These are phyloP conservation scores for Beta lomatogona DNA, from an alignment of 179 eudicot species.

Conservation along the genomic window DNA sequence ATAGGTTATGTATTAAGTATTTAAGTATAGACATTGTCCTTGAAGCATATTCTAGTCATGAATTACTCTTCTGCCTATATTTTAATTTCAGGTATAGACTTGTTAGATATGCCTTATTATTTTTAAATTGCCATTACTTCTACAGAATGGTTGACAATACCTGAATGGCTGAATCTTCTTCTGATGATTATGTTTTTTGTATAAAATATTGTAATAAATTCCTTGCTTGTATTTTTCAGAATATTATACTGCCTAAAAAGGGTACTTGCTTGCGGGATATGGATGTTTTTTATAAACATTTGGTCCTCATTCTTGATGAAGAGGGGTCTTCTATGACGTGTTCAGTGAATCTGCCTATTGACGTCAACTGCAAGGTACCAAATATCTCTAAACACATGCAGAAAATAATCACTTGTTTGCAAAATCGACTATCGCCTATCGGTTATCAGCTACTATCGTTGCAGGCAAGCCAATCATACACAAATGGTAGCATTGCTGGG, in stretches of 20 bases:
- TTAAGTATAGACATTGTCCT: neutral
- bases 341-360: constrained; percentile 71
- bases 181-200: neutral
- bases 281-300: constrained; percentile 75
- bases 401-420: neutral
- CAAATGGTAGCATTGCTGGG: neutral
- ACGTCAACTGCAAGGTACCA: constrained; percentile 54
- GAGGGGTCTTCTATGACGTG: constrained; percentile 65
- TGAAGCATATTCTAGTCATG: neutral
- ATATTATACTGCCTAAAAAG: constrained; percentile 63
- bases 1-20: neutral
- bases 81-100: neutral
- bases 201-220: constrained; percentile 1
- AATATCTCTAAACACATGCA: neutral
- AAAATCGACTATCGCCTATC: neutral
- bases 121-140: neutral
- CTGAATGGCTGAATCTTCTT: neutral
- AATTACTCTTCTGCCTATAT: neutral
- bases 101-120: neutral
- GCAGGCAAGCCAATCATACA: too few relatives aligned
- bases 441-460: too few relatives aligned
- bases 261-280: constrained; percentile 68
- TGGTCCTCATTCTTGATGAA: constrained; percentile 65
- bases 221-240: constrained; percentile 40
- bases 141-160: neutral